Percentiles rank a stretch among this genome's conserved stretches.
Conservation (phyloP, 2,329 filamentous ascomycete species). For the Calonectria pauciramosa region DNA sequence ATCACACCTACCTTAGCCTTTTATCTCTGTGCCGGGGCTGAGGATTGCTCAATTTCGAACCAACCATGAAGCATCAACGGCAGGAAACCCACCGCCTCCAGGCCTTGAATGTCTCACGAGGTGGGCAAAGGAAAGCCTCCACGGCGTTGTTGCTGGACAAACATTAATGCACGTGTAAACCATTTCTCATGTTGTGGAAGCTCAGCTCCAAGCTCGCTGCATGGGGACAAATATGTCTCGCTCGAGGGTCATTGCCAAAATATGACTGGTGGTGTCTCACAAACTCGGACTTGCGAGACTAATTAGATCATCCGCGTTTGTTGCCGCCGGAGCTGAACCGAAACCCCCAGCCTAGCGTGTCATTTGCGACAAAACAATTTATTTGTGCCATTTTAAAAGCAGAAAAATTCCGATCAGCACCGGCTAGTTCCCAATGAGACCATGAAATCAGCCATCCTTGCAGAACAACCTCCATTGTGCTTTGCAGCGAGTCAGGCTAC, state of each 20-base stretch:
- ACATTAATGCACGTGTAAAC: not conserved
- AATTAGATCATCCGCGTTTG: not conserved
- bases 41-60: not conserved
- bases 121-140: not conserved
- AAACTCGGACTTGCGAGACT: not conserved
- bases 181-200: not conserved
- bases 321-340: not conserved
- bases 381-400: too few species aligned
- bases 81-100: not conserved
- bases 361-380: too few species aligned
- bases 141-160: not conserved
- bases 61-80: not conserved
- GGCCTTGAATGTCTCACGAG: not conserved
- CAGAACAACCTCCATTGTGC: not conserved
- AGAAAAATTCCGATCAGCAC: not conserved
- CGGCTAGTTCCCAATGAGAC: not conserved
- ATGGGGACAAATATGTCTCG: not conserved
- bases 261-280: not conserved
- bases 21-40: not conserved
- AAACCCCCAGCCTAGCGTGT: not conserved
- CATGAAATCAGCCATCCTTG: not conserved
- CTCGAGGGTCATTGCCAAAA: not conserved
- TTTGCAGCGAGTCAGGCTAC: not conserved
- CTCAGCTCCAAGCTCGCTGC: not conserved
- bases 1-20: not conserved